These are phyloP conservation scores for Exutisphaerella laricina DNA, from an alignment of 2,329 filamentous ascomycete species.

Conservation along the genomic window DNA sequence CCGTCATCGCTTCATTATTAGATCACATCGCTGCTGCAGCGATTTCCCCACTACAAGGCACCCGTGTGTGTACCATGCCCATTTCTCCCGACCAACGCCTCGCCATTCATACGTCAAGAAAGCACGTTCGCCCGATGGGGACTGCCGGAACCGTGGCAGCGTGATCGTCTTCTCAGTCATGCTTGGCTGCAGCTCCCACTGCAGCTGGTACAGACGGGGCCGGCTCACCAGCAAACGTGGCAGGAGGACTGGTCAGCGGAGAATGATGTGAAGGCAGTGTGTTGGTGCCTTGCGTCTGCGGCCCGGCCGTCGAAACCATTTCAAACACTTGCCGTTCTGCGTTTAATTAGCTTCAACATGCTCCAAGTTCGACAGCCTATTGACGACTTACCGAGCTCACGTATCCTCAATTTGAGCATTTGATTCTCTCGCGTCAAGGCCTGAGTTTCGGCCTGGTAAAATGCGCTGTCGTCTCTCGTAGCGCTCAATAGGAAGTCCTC, in stretches of 20 bases:
- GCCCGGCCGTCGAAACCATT: constrained; percentile 3
- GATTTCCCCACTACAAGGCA: no score
- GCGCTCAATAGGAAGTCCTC: constrained; percentile 59
- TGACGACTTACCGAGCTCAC: constrained; percentile 56
- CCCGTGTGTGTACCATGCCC: no score
- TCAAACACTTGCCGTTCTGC: constrained; percentile 17
- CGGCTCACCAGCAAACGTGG: constrained; percentile 11
- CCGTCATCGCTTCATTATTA: no score
- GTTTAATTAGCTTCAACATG: background rate
- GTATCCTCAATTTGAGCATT: constrained; percentile 70
- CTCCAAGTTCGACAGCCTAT: background rate
- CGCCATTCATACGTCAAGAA: constrained; percentile 2
- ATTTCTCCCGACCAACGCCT: no score
- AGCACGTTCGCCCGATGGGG: background rate
- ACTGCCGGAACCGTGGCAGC: no score
- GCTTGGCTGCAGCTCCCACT: constrained; percentile 4
- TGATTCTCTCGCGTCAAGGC: constrained; percentile 74
- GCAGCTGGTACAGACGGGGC: constrained; percentile 4
- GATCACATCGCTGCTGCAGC: no score
- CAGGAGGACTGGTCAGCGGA: constrained; percentile 16
- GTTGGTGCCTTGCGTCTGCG: background rate
- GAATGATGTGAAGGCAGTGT: constrained; percentile 15
- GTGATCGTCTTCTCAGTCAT: no score
- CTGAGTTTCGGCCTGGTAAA: constrained; percentile 78
- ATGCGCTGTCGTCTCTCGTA: constrained; percentile 63